A percentile compares a stretch with the other conserved stretches of the same genome.
phyloP scores from a whole-genome alignment of 2,329 filamentous ascomycete genomes.

The Kalmusia sp. region DNA sequence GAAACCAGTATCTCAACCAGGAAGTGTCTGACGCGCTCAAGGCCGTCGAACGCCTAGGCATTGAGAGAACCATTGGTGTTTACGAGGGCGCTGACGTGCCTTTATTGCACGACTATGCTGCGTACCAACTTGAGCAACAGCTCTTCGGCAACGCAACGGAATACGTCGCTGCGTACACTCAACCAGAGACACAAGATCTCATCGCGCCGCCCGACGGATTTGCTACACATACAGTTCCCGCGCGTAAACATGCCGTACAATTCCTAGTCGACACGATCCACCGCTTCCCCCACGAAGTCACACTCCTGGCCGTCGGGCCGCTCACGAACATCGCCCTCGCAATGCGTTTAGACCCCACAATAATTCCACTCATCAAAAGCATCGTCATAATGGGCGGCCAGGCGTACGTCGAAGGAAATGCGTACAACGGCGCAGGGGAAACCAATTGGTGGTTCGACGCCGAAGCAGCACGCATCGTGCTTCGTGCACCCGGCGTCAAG shows the following conservation, averaged over 20 bases:
- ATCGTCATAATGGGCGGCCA: slow-evolving; percentile 61
- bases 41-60: neutral
- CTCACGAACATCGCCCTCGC: slow-evolving; percentile 60
- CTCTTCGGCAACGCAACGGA: neutral
- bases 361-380: slow-evolving; percentile 55
- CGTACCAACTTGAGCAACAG: neutral
- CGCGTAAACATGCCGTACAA: neutral
- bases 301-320: slow-evolving; percentile 55
- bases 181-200: neutral
- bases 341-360: slow-evolving; percentile 54
- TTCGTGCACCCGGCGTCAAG: slow-evolving; percentile 56
- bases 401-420: slow-evolving; percentile 44
- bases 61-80: neutral
- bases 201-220: neutral
- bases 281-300: slow-evolving; percentile 59
- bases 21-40: neutral
- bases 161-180: neutral
- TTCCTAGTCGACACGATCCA: neutral
- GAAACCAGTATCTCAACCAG: slow-evolving; percentile 1
- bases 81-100: neutral
- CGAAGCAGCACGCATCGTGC: slow-evolving; percentile 57
- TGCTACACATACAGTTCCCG: neutral
- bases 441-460: slow-evolving; percentile 62
- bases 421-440: slow-evolving; percentile 21
- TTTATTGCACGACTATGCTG: neutral